These are phyloP conservation scores for Arachis hypogaea DNA, from an alignment of 306 rosid genomes.

Conservation along the genomic window DNA sequence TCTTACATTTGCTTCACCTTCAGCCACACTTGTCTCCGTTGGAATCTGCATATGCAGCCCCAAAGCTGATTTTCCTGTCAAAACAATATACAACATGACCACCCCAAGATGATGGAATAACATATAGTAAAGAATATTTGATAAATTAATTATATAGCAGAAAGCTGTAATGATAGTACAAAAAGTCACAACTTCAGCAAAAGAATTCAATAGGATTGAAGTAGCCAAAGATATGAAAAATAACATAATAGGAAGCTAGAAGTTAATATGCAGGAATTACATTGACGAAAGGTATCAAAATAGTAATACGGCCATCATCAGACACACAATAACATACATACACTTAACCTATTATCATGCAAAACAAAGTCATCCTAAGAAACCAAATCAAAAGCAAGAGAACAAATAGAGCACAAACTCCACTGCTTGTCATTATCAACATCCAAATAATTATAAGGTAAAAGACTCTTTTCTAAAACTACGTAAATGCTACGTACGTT, in stretches of 20 bases:
- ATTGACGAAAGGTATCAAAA: background rate
- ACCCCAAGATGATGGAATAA: slow-evolving; percentile 30
- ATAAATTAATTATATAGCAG: background rate
- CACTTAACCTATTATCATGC: slow-evolving; percentile 2
- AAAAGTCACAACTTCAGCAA: slow-evolving; percentile 4
- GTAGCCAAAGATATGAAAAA: background rate
- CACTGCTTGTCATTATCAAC: background rate
- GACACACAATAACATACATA: background rate
- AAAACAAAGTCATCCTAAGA: slow-evolving; percentile 4
- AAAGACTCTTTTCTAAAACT: background rate
- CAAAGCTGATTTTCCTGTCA: slow-evolving; percentile 48
- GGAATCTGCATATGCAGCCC: slow-evolving; percentile 33
- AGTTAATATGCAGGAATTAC: background rate
- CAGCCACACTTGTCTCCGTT: slow-evolving; percentile 37
- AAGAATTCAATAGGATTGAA: background rate
- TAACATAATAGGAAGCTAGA: background rate
- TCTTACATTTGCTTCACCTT: slow-evolving; percentile 71
- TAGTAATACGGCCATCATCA: background rate
- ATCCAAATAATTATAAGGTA: background rate
- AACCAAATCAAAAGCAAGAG: background rate
- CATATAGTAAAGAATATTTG: background rate
- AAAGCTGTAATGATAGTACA: background rate
- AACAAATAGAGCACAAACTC: slow-evolving; percentile 7
- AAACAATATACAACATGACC: slow-evolving; percentile 33
- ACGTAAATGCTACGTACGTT: slow-evolving; percentile 38